Percentiles rank a stretch among this genome's conserved stretches.
phyloP scores from a whole-genome alignment of 768 basidiomycete genomes.

The Roridomyces roridus region DNA sequence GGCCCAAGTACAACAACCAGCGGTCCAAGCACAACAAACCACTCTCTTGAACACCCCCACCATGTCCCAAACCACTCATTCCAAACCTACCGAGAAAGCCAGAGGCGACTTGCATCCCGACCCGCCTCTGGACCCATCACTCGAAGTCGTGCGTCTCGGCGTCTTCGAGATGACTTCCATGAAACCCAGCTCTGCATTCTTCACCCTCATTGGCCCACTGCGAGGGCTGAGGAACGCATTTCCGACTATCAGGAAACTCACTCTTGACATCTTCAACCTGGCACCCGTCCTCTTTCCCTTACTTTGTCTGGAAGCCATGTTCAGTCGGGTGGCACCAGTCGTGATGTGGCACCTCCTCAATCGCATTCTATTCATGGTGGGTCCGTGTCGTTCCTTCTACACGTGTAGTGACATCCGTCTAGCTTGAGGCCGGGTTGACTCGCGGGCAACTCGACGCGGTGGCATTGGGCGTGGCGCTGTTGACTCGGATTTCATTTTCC shows the following conservation, averaged over 20 bases:
- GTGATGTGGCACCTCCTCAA: conserved; percentile 8
- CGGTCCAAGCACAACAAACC: neutral
- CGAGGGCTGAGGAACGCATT: neutral
- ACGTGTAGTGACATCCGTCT: neutral
- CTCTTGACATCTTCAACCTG: conserved; percentile 1
- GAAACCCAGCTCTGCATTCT: neutral
- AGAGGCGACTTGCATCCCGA: no score
- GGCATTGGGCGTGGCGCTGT: neutral
- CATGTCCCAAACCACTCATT: no score
- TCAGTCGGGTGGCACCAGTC: neutral
- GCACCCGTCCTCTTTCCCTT: conserved; percentile 10
- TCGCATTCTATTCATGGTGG: conserved; percentile 2
- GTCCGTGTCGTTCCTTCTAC: neutral
- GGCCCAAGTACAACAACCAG: neutral
- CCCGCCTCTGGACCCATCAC: neutral
- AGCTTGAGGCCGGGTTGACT: neutral
- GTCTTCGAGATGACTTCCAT: neutral
- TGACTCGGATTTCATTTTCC: neutral
- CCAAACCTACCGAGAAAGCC: no score
- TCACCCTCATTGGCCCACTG: neutral
- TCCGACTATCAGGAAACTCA: conserved; percentile 1
- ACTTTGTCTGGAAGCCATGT: neutral
- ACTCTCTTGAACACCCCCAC: no score
- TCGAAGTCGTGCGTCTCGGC: neutral
- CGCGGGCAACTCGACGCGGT: neutral